phyloP scores from a whole-genome alignment of 2,329 filamentous ascomycete genomes.

The Pseudovirgaria hyperparasitica region DNA sequence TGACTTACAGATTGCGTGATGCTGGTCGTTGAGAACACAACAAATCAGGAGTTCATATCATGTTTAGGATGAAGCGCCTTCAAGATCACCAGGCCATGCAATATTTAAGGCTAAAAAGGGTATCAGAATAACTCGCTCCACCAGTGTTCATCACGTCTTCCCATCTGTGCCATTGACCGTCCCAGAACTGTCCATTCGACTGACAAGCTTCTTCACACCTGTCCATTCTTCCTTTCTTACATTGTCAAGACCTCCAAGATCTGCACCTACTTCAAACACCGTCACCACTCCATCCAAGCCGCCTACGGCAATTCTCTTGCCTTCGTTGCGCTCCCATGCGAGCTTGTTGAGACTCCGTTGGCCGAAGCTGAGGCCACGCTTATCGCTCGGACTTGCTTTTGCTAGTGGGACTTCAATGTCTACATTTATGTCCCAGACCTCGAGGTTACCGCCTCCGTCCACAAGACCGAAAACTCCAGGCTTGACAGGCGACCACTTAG shows the following conservation, averaged over 20 bases:
- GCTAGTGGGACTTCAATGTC: constrained; percentile 88
- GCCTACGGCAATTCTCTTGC: constrained; percentile 74
- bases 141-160: no score
- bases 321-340: constrained; percentile 85
- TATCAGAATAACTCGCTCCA: no score
- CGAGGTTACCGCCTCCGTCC: constrained; percentile 81
- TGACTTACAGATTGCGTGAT: no score
- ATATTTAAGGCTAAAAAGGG: no score
- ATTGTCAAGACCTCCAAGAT: constrained; percentile 73
- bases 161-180: constrained; percentile 9
- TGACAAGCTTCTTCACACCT: constrained; percentile 79
- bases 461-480: constrained; percentile 91
- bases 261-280: constrained; percentile 79
- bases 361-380: constrained; percentile 43
- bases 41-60: no score
- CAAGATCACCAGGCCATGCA: no score
- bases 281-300: constrained; percentile 85
- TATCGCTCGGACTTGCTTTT: constrained; percentile 57
- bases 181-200: constrained; percentile 47
- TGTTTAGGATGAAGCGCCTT: no score
- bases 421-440: constrained; percentile 88
- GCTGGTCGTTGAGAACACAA: no score
- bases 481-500: constrained; percentile 86
- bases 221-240: constrained; percentile 84
- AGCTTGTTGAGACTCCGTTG: constrained; percentile 87